These are phyloP conservation scores for Torulaspora indica DNA, from an alignment of 805 yeast species.

Conservation along the genomic window DNA sequence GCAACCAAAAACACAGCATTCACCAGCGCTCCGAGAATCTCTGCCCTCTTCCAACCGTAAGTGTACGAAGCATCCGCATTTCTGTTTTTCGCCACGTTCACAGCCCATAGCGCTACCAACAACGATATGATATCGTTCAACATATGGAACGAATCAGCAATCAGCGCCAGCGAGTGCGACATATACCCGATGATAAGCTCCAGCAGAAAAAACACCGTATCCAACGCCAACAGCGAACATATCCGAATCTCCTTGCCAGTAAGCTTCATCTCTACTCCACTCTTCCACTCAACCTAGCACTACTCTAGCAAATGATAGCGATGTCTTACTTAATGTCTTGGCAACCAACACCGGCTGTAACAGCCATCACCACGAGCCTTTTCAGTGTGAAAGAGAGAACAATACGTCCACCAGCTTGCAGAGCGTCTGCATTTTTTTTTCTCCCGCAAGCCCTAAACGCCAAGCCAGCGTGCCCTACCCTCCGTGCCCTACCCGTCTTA, in stretches of 20 bases:
- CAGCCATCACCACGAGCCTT: too few relatives aligned
- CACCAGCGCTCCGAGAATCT: constrained; percentile 88
- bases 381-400: too few relatives aligned
- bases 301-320: neutral
- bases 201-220: constrained; percentile 75
- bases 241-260: constrained; percentile 66
- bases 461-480: neutral
- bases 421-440: neutral
- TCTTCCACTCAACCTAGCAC: neutral
- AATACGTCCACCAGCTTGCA: neutral
- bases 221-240: constrained; percentile 63
- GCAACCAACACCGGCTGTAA: too few relatives aligned
- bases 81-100: constrained; percentile 73
- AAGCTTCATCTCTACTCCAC: constrained; percentile 8
- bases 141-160: constrained; percentile 98
- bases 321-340: too few relatives aligned
- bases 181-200: constrained; percentile 85
- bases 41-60: constrained; percentile 98
- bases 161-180: constrained; percentile 88
- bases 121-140: constrained; percentile 88
- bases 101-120: constrained; percentile 94
- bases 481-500: neutral
- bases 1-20: constrained; percentile 93
- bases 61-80: constrained; percentile 86
- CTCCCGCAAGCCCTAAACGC: neutral